A percentile compares a stretch with the other conserved stretches of the same genome.
These are phyloP conservation scores for Nothopassalora personata DNA, from an alignment of 2,329 filamentous ascomycete genomes.

Conservation along the genomic window DNA sequence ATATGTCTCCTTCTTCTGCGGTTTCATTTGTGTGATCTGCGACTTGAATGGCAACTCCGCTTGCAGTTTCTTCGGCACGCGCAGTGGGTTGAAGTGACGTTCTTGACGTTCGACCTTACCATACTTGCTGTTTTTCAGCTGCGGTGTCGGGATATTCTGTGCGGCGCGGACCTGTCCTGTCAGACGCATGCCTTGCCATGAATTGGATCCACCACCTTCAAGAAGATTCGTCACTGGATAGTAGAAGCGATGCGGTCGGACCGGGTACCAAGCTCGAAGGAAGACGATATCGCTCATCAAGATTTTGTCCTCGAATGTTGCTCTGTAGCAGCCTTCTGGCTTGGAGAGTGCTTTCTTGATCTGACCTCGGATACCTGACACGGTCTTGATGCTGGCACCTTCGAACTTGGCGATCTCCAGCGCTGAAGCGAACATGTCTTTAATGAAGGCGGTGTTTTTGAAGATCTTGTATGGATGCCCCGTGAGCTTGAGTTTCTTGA, in stretches of 20 bases:
- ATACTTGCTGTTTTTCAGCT: conserved; percentile 81
- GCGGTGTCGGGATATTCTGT: conserved; percentile 68
- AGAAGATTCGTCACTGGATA: conserved; percentile 92
- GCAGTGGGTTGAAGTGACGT: conserved; percentile 55
- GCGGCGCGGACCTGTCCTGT: conserved; percentile 85
- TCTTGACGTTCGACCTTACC: conserved; percentile 52
- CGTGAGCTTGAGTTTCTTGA: conserved; percentile 98
- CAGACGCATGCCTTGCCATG: conserved; percentile 87
- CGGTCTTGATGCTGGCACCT: conserved; percentile 89
- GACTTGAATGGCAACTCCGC: conserved; percentile 86
- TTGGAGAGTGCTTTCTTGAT: conserved; percentile 94
- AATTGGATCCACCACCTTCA: conserved; percentile 45
- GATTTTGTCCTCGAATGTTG: conserved; percentile 98
- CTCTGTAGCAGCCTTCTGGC: conserved; percentile 91
- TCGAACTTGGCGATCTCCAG: conserved; percentile 98
- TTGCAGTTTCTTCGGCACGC: conserved; percentile 72
- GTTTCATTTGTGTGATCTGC: conserved; percentile 76
- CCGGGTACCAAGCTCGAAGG: conserved; percentile 90
- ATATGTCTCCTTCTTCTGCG: conserved; percentile 77
- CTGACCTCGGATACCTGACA: conserved; percentile 90
- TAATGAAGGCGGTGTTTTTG: conserved; percentile 98
- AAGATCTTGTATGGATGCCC: conserved; percentile 95
- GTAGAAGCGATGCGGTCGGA: conserved; percentile 93
- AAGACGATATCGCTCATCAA: conserved; percentile 96
- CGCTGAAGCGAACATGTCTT: conserved; percentile 91